Percentiles rank a stretch among this genome's conserved stretches.
Conservation (phyloP, 805 yeast species). For the Ogataea siamensis region DNA sequence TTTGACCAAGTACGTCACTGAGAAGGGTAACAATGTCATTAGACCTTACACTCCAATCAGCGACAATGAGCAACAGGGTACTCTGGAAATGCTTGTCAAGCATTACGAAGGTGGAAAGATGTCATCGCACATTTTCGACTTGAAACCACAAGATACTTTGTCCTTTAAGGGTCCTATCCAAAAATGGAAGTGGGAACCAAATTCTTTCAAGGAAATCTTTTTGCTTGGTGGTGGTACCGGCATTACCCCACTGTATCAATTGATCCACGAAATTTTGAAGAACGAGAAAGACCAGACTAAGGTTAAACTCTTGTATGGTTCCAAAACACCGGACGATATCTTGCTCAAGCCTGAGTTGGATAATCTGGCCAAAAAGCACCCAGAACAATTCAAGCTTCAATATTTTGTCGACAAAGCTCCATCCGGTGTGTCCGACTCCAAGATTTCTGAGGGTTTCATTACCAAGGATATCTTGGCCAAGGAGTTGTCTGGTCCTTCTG, state of each 20-base stretch:
- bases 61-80: conserved; percentile 66
- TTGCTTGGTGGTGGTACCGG: conserved; percentile 97
- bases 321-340: conserved; percentile 73
- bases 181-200: conserved; percentile 89
- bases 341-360: conserved; percentile 79
- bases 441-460: conserved; percentile 72
- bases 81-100: conserved; percentile 79
- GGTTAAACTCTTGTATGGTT: conserved; percentile 79
- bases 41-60: conserved; percentile 89
- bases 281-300: conserved; percentile 89
- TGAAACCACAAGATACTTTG: conserved; percentile 77
- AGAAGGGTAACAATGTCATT: conserved; percentile 81
- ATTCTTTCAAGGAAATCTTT: conserved; percentile 74
- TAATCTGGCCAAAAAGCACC: conserved; percentile 57
- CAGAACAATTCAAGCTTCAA: conserved; percentile 72
- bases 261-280: conserved; percentile 69
- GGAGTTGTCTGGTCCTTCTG: conserved; percentile 61
- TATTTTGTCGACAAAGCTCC: conserved; percentile 74
- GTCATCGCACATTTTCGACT: conserved; percentile 65
- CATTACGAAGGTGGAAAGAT: conserved; percentile 88
- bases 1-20: conserved; percentile 75
- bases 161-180: conserved; percentile 91
- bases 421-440: conserved; percentile 39
- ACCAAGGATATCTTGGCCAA: conserved; percentile 66
- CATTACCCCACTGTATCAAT: conserved; percentile 92